Percentiles rank a stretch among this genome's conserved stretches.
Evolutionary conservation across 306 rosid species (phyloP).

Genomic region (Cercis canadensis): DNA sequence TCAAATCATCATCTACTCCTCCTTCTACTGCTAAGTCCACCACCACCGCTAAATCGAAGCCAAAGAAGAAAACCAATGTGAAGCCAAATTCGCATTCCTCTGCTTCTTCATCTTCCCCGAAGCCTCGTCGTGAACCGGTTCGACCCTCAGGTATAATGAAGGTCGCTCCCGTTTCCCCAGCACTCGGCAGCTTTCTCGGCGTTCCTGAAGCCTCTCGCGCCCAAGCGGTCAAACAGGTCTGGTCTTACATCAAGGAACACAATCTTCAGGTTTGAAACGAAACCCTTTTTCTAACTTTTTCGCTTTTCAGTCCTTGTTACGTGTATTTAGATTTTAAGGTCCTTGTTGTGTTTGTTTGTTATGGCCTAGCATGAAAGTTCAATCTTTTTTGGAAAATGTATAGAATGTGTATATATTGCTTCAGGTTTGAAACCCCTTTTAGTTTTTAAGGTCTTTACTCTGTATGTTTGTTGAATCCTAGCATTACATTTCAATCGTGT

Average conservation of each 20-base stretch:
- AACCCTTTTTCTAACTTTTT: no score
- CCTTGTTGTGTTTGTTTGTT: no score
- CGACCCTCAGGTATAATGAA: conserved; percentile 2
- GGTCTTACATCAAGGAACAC: background rate
- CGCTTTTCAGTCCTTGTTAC: no score
- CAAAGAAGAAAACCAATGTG: background rate
- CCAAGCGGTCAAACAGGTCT: conserved; percentile 6
- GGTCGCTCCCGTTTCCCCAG: background rate
- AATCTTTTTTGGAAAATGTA: no score
- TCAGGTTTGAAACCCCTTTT: no score
- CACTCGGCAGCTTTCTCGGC: background rate
- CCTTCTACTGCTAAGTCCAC: background rate
- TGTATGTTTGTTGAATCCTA: no score
- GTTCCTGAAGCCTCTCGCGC: background rate
- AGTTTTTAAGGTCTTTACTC: no score
- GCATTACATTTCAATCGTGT: no score
- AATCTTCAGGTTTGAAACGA: background rate
- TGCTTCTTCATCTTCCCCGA: conserved; percentile 3
- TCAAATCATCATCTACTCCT: conserved; percentile 3
- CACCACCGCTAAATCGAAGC: background rate
- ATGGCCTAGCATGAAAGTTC: no score
- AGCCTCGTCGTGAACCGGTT: background rate
- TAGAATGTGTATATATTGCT: no score
- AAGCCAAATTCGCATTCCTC: background rate
- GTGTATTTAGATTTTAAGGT: no score